A percentile compares a stretch with the other conserved stretches of the same genome.
phyloP scores from a whole-genome alignment of 2,329 filamentous ascomycete species.

The Fusarium armeniacum region DNA sequence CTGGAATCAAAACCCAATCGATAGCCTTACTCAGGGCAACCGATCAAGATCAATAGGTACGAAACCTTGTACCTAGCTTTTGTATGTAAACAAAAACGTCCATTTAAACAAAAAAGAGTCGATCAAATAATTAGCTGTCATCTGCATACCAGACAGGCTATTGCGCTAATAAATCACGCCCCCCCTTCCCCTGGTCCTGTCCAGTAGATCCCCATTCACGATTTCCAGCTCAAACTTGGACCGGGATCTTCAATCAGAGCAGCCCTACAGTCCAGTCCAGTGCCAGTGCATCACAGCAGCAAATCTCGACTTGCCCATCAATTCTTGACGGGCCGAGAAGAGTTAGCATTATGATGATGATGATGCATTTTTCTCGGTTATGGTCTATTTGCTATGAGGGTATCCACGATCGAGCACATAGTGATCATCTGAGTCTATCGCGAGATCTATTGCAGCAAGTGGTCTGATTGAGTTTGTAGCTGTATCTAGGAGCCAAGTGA shows the following conservation, averaged over 20 bases:
- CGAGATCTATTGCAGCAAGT: slow-evolving; percentile 11
- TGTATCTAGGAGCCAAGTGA: slow-evolving; percentile 14
- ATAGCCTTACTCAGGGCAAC: slow-evolving; percentile 17
- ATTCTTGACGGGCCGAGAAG: slow-evolving; percentile 4
- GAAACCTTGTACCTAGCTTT: background rate
- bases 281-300: slow-evolving; percentile 4
- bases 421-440: slow-evolving; percentile 38
- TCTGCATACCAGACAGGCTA: slow-evolving; percentile 33
- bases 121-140: slow-evolving; percentile 24
- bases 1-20: slow-evolving; percentile 8
- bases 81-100: slow-evolving; percentile 7
- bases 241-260: slow-evolving; percentile 24
- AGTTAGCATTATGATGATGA: background rate
- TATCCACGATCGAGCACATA: slow-evolving; percentile 23
- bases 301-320: slow-evolving; percentile 9
- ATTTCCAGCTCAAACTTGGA: slow-evolving; percentile 13
- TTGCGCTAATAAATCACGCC: slow-evolving; percentile 17
- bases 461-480: slow-evolving; percentile 32
- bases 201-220: slow-evolving; percentile 30
- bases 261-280: background rate
- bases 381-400: slow-evolving; percentile 11
- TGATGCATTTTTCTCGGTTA: background rate
- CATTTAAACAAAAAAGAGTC: slow-evolving; percentile 2
- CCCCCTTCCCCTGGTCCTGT: slow-evolving; percentile 1
- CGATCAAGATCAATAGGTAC: slow-evolving; percentile 3